Conservation (phyloP, 2,329 filamentous ascomycete genomes). For the Beauveria sp. region DNA sequence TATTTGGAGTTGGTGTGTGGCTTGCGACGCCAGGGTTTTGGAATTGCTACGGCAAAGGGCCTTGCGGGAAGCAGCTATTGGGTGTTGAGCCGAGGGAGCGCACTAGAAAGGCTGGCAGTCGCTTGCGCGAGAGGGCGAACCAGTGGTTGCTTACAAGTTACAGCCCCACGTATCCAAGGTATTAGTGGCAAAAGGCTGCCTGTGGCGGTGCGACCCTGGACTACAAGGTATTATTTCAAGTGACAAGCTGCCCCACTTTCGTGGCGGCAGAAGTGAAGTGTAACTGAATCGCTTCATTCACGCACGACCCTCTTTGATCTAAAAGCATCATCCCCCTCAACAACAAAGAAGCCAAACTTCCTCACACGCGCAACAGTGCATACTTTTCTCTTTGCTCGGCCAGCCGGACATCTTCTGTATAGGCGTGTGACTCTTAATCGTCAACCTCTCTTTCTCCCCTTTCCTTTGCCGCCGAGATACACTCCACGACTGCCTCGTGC, state of each 20-base stretch:
- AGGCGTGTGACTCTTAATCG: neutral
- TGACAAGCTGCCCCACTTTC: no score
- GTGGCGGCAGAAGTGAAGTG: neutral
- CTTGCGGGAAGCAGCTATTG: conserved; percentile 5
- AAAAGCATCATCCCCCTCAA: neutral
- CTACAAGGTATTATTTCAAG: neutral
- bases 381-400: neutral
- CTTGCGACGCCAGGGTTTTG: neutral
- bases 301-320: neutral
- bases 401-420: neutral
- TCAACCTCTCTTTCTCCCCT: neutral
- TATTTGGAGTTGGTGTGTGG: neutral
- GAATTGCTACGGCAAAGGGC: neutral
- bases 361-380: neutral
- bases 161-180: neutral
- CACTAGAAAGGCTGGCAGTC: conserved; percentile 5
- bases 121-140: neutral
- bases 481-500: neutral
- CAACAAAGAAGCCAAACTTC: neutral
- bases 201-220: conserved; percentile 5
- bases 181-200: neutral
- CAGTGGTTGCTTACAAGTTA: neutral
- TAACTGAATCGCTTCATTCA: neutral
- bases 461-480: neutral
- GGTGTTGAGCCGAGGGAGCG: conserved; percentile 7